These are phyloP conservation scores for Phaseolus lunatus DNA, from an alignment of 306 rosid species.

Conservation along the genomic window DNA sequence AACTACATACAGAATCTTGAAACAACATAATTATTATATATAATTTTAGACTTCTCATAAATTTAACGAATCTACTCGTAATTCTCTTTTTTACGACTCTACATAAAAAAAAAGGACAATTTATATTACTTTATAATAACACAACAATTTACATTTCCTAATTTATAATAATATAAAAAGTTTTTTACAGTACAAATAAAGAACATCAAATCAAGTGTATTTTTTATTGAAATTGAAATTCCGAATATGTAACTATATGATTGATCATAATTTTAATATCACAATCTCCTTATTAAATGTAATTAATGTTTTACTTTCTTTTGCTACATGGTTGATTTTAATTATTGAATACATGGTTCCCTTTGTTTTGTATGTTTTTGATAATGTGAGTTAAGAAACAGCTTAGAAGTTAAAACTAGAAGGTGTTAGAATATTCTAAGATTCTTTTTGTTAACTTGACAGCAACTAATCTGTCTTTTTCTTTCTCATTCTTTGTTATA, in stretches of 20 bases:
- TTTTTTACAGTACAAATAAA: neutral
- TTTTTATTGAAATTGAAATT: neutral
- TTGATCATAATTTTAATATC: neutral
- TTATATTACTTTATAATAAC: neutral
- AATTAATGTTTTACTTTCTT: neutral
- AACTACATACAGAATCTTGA: neutral
- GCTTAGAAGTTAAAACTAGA: neutral
- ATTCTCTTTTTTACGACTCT: neutral
- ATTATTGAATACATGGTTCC: neutral
- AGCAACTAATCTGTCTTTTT: conserved; percentile 34
- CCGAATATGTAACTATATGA: neutral
- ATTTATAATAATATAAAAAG: neutral
- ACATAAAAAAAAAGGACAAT: neutral
- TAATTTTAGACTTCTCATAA: neutral
- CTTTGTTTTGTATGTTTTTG: neutral
- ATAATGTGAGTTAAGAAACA: neutral
- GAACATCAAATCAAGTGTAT: neutral
- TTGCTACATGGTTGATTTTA: neutral
- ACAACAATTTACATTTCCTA: neutral
- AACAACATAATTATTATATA: neutral
- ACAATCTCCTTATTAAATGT: neutral
- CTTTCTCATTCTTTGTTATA: neutral
- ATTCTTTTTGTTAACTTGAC: neutral
- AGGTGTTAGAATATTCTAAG: conserved; percentile 31
- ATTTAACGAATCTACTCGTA: neutral